Percentiles rank a stretch among this genome's conserved stretches.
Evolutionary conservation across 2,329 filamentous ascomycete species (phyloP).

Genomic region (Monilinia fructicola): DNA sequence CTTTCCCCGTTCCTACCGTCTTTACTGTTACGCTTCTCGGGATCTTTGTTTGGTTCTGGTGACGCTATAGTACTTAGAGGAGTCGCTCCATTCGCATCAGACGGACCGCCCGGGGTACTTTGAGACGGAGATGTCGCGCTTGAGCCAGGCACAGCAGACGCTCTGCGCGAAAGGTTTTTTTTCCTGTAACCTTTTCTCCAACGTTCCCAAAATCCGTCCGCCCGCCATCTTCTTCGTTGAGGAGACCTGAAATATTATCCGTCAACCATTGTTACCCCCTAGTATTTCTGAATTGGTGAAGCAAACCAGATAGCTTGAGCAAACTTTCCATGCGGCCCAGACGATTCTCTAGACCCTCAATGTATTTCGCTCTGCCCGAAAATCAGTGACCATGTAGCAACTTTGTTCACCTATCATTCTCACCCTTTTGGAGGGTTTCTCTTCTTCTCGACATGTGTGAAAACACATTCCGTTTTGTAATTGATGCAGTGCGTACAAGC

Average conservation of each 20-base stretch:
- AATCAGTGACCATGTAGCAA: slow-evolving; percentile 30
- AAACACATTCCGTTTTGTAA: slow-evolving; percentile 96
- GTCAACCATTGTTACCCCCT: slow-evolving; percentile 27
- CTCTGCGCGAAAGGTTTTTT: slow-evolving; percentile 47
- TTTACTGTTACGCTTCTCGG: slow-evolving; percentile 36
- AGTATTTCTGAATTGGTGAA: not conserved
- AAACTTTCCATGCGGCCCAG: slow-evolving; percentile 95
- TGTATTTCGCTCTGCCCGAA: slow-evolving; percentile 80
- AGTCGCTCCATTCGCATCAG: slow-evolving; percentile 42
- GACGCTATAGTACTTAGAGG: slow-evolving; percentile 52
- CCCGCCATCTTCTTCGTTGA: slow-evolving; percentile 81
- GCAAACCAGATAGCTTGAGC: slow-evolving; percentile 72
- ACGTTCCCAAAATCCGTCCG: slow-evolving; percentile 81
- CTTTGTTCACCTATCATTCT: slow-evolving; percentile 33
- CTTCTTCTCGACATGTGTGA: slow-evolving; percentile 99
- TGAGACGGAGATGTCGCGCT: slow-evolving; percentile 42
- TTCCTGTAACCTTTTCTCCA: slow-evolving; percentile 74
- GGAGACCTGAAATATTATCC: slow-evolving; percentile 55
- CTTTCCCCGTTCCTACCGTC: slow-evolving; percentile 37
- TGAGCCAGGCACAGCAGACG: slow-evolving; percentile 36
- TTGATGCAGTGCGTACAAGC: slow-evolving; percentile 95
- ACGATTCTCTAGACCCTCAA: slow-evolving; percentile 92
- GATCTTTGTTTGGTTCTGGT: slow-evolving; percentile 44
- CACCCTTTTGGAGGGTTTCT: slow-evolving; percentile 95
- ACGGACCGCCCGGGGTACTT: slow-evolving; percentile 43